Base-by-base conservation (phyloP, 176 grass and related monocot genomes). In the Carex littledalei region DNA sequence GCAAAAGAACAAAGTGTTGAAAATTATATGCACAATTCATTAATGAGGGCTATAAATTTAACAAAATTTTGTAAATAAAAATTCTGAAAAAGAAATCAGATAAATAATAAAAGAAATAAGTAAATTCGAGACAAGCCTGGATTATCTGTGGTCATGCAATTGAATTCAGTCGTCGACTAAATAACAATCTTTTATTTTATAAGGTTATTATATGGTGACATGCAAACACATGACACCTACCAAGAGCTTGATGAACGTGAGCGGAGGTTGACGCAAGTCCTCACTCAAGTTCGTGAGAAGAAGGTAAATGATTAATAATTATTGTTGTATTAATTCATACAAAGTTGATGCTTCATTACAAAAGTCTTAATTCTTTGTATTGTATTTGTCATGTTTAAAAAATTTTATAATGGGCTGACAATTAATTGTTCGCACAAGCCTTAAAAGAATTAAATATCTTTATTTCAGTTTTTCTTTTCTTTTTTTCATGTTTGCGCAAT, bases 231-330 rank as follows among this genome's bases (percentile, higher is more conserved):
- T 39, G 37, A 7, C 0, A 49, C 18, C 5, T 2, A 18, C 16
- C 12, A n/a, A 66, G 81, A 83, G n/a, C 11, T 31, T 8, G 21
- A 47, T 11, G 22, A 52, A 2, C 57, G 43, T 31, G 81, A 83
- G n/a, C 34, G 5, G 16, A 32, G 39, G 37, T 26, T 83, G 6
- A 32, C 4, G 3, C 21, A 45, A 3, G 6, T 45, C 49, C 81
- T 43, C 22, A 9, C 2, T 7, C 43, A 18, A 34, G 21, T 67
- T 52, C 2, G 7, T 31, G 37, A 34, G 2, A 83, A 62, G 16
- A 83, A 83, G 81, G 81, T 83, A 83, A 81, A 39, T 13, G n/a
- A 81, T 81, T 6, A 35, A 56, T 43, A 24, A 64, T 47, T 43
- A 0, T 21, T 76, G n/a, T 5, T 29, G 4, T 14, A 21, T 50